These are phyloP conservation scores for Penicillium paradoxum DNA, from an alignment of 495 filamentous ascomycete genomes.

Conservation along the genomic window DNA sequence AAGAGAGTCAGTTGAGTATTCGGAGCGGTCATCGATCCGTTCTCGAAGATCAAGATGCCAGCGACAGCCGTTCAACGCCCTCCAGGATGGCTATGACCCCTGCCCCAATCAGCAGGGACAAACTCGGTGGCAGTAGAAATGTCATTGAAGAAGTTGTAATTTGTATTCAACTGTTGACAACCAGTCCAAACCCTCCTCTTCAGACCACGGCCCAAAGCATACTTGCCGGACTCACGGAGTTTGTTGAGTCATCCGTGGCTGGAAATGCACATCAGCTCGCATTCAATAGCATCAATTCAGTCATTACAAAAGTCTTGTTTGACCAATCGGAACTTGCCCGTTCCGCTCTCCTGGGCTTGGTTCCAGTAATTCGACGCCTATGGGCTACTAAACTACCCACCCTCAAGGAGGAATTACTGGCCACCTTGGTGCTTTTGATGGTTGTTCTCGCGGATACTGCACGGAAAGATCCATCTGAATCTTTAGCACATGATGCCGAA, in stretches of 20 bases:
- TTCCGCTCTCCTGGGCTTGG: slow-evolving; percentile 50
- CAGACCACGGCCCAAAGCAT: slow-evolving; percentile 53
- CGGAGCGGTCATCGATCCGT: slow-evolving; percentile 24
- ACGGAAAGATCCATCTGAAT: slow-evolving; percentile 27
- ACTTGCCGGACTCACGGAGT: slow-evolving; percentile 51
- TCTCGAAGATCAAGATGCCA: slow-evolving; percentile 24
- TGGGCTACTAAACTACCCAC: slow-evolving; percentile 62
- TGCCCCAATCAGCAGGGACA: slow-evolving; percentile 23
- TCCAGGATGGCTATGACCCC: slow-evolving; percentile 32
- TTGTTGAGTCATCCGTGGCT: slow-evolving; percentile 54
- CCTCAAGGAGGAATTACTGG: slow-evolving; percentile 67
- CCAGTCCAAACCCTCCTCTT: slow-evolving; percentile 67
- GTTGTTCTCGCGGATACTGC: slow-evolving; percentile 26
- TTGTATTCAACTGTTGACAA: slow-evolving; percentile 61
- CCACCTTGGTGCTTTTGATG: slow-evolving; percentile 60
- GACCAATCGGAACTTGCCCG: slow-evolving; percentile 62
- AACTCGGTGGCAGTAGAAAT: slow-evolving; percentile 25
- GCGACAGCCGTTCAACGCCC: slow-evolving; percentile 27
- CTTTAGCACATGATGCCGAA: slow-evolving; percentile 35
- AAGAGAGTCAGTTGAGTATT: slow-evolving; percentile 27
- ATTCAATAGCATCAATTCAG: slow-evolving; percentile 68
- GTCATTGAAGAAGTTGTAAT: slow-evolving; percentile 54
- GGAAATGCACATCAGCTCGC: slow-evolving; percentile 62
- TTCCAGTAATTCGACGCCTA: slow-evolving; percentile 66
- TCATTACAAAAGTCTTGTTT: slow-evolving; percentile 59